Base-by-base conservation (phyloP, 441 rosid genomes). In the Geranium incanum region DNA sequence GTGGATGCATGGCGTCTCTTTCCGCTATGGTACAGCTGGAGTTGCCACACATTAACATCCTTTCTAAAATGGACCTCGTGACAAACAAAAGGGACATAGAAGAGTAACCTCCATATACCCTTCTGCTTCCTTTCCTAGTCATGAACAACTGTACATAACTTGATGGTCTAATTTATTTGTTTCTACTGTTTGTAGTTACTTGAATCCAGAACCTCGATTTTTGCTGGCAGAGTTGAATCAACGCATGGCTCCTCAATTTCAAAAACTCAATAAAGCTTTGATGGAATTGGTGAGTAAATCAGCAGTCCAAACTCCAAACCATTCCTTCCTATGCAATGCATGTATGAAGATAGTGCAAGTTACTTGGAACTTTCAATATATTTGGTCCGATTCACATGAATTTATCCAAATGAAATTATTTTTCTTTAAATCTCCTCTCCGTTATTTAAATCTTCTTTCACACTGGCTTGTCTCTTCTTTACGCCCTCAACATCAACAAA, bases 1-100 rank as follows among this genome's bases (percentile, higher is more conserved):
- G 97, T 74, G 99, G 97, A 55, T 94, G 99, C 79, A 88, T 90
- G 97, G 90, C 94, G 50, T 94, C 98, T 68, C 97, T 92, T 70
- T 88, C 97, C 71, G 97, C 97, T 60, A 94, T 94, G 97, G 67
- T 92, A 72, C 94, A 94, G 79, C 97, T 92, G 73, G 97, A 94
- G 74, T 70, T 92, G 78, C 99, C 97, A 5, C 97, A 89, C 76
- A 81, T 92, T 72, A 94, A 94, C 78, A 84, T 92, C 74, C 91
- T 90, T 81, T 84, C 97, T 36, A 89, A 94, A 81, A 94, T 94
- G 94, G 97, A 94, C 77, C 94, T 89, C 16, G 87, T 94, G 74
- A 85, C 83, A 68, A 88, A 86, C 75, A 90, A 84, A 79, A 86
- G 81, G 77, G 88, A 87, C 74, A 72, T 90, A 21, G 88, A 88